These are phyloP conservation scores for Leucosporidium scottii DNA, from an alignment of 768 basidiomycete genomes.

Conservation along the genomic window DNA sequence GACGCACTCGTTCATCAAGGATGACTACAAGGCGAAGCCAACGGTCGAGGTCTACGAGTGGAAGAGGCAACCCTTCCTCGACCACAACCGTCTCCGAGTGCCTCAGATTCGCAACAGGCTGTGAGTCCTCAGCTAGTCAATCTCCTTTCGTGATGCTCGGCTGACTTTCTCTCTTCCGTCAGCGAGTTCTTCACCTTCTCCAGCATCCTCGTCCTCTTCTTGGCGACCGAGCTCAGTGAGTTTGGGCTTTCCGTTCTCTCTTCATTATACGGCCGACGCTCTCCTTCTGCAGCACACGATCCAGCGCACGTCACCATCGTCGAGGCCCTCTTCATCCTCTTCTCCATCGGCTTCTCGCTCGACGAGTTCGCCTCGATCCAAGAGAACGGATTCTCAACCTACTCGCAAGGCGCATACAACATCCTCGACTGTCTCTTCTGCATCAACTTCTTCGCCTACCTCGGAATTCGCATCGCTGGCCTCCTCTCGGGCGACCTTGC, in stretches of 20 bases:
- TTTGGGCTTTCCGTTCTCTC: background rate
- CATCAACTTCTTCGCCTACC: slow-evolving; percentile 59
- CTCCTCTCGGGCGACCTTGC: slow-evolving; percentile 50
- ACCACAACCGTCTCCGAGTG: slow-evolving; percentile 36
- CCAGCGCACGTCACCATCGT: slow-evolving; percentile 8
- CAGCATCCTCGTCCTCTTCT: slow-evolving; percentile 33
- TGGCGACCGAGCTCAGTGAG: slow-evolving; percentile 19
- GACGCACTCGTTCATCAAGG: slow-evolving; percentile 64
- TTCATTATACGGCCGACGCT: background rate
- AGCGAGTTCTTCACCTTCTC: slow-evolving; percentile 28
- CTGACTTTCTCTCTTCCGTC: too few relatives aligned
- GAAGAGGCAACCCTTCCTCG: slow-evolving; percentile 38
- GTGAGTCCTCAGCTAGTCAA: too few relatives aligned
- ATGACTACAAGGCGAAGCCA: slow-evolving; percentile 75
- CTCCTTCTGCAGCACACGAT: slow-evolving; percentile 6
- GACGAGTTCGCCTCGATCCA: slow-evolving; percentile 30
- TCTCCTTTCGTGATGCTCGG: too few relatives aligned
- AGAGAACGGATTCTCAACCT: slow-evolving; percentile 25
- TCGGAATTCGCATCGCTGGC: slow-evolving; percentile 60
- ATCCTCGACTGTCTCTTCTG: slow-evolving; percentile 36
- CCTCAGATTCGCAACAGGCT: slow-evolving; percentile 31
- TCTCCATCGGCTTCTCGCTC: slow-evolving; percentile 31
- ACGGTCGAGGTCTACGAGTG: slow-evolving; percentile 62
- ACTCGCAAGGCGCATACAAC: slow-evolving; percentile 10
- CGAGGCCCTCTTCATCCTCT: slow-evolving; percentile 33